These are phyloP conservation scores for Pseudopyrenochaeta lycopersici DNA, from an alignment of 2,329 filamentous ascomycete species.

Conservation along the genomic window DNA sequence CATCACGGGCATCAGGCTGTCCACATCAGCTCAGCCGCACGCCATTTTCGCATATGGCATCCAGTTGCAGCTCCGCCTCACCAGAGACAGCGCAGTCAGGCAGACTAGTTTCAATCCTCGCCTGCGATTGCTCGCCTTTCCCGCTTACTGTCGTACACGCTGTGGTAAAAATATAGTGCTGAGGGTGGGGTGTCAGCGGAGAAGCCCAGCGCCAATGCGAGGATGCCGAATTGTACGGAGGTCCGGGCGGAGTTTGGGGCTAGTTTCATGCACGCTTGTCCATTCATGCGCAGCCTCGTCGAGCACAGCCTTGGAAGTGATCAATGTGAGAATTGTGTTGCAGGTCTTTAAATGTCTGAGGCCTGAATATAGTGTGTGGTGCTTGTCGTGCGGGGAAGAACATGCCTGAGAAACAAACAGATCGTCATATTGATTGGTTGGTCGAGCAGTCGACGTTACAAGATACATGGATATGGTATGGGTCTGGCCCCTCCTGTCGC, in stretches of 20 bases:
- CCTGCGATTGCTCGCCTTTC: conserved; percentile 9
- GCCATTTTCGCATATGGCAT: conserved; percentile 1
- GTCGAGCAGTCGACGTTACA: too few species aligned
- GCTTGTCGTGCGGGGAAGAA: too few species aligned
- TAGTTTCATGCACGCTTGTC: neutral
- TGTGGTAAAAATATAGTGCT: conserved; percentile 7
- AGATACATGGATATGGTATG: too few species aligned
- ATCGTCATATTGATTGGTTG: too few species aligned
- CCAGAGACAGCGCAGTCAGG: conserved; percentile 3
- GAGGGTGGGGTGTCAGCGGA: conserved; percentile 2
- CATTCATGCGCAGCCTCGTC: neutral
- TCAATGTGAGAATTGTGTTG: neutral
- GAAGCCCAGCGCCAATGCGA: neutral
- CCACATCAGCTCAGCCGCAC: conserved; percentile 6
- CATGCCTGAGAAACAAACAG: too few species aligned
- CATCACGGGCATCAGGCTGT: conserved; percentile 1
- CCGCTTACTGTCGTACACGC: conserved; percentile 17
- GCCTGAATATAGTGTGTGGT: too few species aligned
- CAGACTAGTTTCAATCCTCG: conserved; percentile 7
- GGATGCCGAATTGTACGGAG: neutral
- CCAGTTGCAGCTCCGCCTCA: conserved; percentile 16
- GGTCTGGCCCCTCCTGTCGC: too few species aligned
- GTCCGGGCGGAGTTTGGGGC: neutral
- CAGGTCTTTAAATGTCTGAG: neutral
- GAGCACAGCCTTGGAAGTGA: neutral